Evolutionary conservation across 345 rosid species (phyloP), one percentile per base, ranked within the genome.

Genomic region (Tarenaya hassleriana): DNA sequence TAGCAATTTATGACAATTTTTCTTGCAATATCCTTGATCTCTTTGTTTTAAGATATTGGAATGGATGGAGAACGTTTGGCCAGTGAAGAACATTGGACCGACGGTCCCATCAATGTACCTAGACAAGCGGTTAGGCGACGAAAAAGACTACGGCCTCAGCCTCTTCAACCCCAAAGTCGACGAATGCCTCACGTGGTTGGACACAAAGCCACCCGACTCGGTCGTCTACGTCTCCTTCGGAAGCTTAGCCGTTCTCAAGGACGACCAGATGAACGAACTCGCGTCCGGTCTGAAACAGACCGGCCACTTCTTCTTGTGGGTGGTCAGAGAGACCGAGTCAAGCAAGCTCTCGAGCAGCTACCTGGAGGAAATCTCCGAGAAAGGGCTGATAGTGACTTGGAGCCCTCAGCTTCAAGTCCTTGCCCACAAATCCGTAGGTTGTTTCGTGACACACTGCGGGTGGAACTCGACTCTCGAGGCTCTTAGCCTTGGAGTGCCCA

Each of bases 381-480:
- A 61, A 35, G 78, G 77, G 7, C 39, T 77, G 46, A 47, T 81
- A 24, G 76, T 77, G 32, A 69, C 9, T 1, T 77, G 88, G 88
- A 66, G 81, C 45, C 70, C 69, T 46, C 84, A 81, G 10, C 52
- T 75, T 29, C 64, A 75, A 50, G 81, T 77, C 29, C 66, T 81
- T 35, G 69, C 77, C 1, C 79, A 77, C 21, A 52, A 40, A n/a
- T 66, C 84, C 0, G 50, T 64, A 0, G 73, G 84, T 1, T 78
- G 88, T 61, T 81, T 81, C 61, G 27, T 82, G 59, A 74, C 75
- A 1, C 88, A 76, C 29, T 71, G 75, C 4, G 82, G 88, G 1
- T 81, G 88, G 88, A 81, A 81, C 40, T 81, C 88, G 7, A 78
- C 80, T 0, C 37, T 78, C 1, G 88, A 82, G 56, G 82, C 82